These are phyloP conservation scores for Ascocoryne sarcoides DNA, from an alignment of 2,329 filamentous ascomycete genomes.

Conservation along the genomic window DNA sequence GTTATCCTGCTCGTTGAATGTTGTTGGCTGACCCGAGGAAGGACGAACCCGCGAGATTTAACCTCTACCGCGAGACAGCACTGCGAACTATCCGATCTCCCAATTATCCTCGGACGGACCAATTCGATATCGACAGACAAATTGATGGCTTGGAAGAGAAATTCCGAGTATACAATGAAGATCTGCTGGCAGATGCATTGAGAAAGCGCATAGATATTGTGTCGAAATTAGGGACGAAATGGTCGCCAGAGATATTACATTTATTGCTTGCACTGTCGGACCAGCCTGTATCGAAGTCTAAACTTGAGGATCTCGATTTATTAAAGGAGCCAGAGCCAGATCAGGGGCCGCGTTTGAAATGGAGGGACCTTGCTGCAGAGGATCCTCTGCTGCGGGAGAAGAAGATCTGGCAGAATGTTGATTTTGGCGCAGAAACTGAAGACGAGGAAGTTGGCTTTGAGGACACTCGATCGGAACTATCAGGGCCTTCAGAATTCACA, in stretches of 20 bases:
- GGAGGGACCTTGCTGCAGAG: constrained; percentile 70
- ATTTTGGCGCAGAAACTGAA: constrained; percentile 57
- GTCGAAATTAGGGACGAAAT: constrained; percentile 44
- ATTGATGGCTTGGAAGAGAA: constrained; percentile 75
- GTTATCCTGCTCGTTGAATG: too few relatives aligned
- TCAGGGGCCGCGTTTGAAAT: constrained; percentile 48
- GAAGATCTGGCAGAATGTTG: constrained; percentile 61
- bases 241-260: constrained; percentile 71
- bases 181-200: constrained; percentile 67
- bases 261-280: constrained; percentile 76
- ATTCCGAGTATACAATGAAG: constrained; percentile 70
- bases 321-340: constrained; percentile 39
- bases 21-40: too few relatives aligned
- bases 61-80: constrained; percentile 38
- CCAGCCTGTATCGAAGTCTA: constrained; percentile 63
- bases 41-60: constrained; percentile 31
- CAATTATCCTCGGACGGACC: constrained; percentile 58
- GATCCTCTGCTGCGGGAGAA: constrained; percentile 63
- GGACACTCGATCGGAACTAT: constrained; percentile 29
- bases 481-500: constrained; percentile 28
- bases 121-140: constrained; percentile 59
- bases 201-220: constrained; percentile 51
- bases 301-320: constrained; percentile 51
- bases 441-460: constrained; percentile 34
- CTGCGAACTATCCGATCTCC: constrained; percentile 45